Evolutionary conservation across 2,329 filamentous ascomycete species (phyloP).

Genomic region (Cytospora piceae): DNA sequence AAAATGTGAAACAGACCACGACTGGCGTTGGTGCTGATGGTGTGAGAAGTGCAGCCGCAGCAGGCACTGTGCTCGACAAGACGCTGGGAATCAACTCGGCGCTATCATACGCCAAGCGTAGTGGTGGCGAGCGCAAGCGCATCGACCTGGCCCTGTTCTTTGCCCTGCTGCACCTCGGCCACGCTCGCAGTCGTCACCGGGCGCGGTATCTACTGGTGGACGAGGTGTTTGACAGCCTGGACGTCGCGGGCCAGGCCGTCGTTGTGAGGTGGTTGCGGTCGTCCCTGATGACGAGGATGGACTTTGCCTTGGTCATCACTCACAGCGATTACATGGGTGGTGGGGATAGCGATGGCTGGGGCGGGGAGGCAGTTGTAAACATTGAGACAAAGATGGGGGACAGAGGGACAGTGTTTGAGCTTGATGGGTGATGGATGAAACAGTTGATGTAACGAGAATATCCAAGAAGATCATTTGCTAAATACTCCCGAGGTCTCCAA

Average conservation of each 20-base stretch:
- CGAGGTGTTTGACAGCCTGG: constrained; percentile 41
- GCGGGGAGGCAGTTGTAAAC: not conserved
- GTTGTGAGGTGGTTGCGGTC: constrained; percentile 31
- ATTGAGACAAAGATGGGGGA: constrained; percentile 3
- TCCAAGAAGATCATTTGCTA: no score
- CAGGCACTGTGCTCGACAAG: constrained; percentile 33
- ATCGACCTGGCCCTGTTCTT: constrained; percentile 43
- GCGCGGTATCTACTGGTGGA: constrained; percentile 42
- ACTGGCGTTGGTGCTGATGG: not conserved
- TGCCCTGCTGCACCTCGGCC: constrained; percentile 37
- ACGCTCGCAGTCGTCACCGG: constrained; percentile 37
- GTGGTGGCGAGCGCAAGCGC: constrained; percentile 42
- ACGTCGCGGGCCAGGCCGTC: constrained; percentile 37
- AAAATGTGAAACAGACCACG: constrained; percentile 12
- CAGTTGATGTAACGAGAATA: no score
- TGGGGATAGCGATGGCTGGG: not conserved
- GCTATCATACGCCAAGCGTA: constrained; percentile 40
- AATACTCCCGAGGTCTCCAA: no score
- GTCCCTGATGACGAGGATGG: constrained; percentile 4
- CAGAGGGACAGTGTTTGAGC: not conserved
- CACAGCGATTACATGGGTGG: constrained; percentile 18
- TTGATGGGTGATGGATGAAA: not conserved
- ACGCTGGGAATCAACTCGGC: constrained; percentile 32
- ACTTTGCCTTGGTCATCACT: constrained; percentile 14
- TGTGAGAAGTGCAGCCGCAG: not conserved